These are phyloP conservation scores for Whalleya microplaca DNA, from an alignment of 2,329 filamentous ascomycete genomes.

Conservation along the genomic window DNA sequence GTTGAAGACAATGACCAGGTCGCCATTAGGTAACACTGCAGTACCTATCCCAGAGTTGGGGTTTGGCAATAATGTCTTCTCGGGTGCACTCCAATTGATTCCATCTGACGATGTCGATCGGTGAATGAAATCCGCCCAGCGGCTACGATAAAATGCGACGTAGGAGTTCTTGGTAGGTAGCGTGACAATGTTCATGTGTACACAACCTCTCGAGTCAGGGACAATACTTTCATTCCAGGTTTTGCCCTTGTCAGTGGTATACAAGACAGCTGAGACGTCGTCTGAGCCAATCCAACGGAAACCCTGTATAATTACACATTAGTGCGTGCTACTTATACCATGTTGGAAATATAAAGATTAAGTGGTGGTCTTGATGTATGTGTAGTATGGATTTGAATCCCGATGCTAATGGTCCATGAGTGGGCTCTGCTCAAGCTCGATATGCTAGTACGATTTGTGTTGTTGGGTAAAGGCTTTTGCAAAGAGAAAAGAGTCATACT, in stretches of 20 bases:
- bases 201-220: constrained; percentile 42
- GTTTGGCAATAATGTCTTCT: constrained; percentile 43
- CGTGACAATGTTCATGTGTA: constrained; percentile 48
- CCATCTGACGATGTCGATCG: constrained; percentile 44
- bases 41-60: constrained; percentile 49
- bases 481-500: too few species aligned
- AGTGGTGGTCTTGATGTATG: too few species aligned
- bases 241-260: constrained; percentile 41
- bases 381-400: too few species aligned
- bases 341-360: too few species aligned
- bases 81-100: constrained; percentile 42
- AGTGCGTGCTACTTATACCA: too few species aligned
- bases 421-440: too few species aligned
- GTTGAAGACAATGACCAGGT: constrained; percentile 45
- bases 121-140: constrained; percentile 50
- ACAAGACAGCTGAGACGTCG: constrained; percentile 45
- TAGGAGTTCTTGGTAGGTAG: constrained; percentile 33
- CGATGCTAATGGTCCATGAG: too few species aligned
- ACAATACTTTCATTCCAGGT: constrained; percentile 46
- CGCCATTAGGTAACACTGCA: constrained; percentile 41
- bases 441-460: too few species aligned
- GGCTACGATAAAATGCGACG: constrained; percentile 45
- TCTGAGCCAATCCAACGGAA: constrained; percentile 49
- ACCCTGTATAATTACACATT: constrained; percentile 21
- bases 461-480: too few species aligned